Percentiles rank a stretch among this genome's conserved stretches.
phyloP scores from a whole-genome alignment of 768 basidiomycete species.

The Aureoboletus auriporus region DNA sequence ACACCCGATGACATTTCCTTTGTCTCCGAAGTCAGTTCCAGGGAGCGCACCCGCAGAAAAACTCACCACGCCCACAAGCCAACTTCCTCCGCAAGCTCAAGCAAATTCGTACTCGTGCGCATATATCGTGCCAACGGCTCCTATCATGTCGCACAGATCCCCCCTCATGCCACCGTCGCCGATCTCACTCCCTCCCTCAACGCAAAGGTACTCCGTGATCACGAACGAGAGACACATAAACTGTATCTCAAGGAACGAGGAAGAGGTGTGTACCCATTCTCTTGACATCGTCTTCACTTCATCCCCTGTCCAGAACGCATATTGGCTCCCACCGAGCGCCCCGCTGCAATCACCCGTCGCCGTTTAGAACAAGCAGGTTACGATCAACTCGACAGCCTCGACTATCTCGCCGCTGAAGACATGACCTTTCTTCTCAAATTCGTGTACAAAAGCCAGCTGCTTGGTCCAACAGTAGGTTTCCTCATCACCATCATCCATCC shows the following conservation, averaged over 20 bases:
- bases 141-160: constrained; percentile 66
- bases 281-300: not conserved
- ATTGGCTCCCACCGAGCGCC: constrained; percentile 74
- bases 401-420: constrained; percentile 73
- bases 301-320: constrained; percentile 61
- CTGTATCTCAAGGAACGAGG: constrained; percentile 75
- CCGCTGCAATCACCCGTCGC: constrained; percentile 78
- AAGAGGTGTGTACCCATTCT: constrained; percentile 46
- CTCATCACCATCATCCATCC: not conserved
- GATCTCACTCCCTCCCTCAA: constrained; percentile 62
- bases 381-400: constrained; percentile 71
- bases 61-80: constrained; percentile 17
- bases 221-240: constrained; percentile 58
- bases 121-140: constrained; percentile 73
- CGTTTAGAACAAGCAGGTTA: constrained; percentile 90
- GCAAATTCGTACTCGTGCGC: constrained; percentile 53
- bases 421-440: constrained; percentile 86
- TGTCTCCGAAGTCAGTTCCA: constrained; percentile 8
- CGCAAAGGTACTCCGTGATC: constrained; percentile 46
- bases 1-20: constrained; percentile 11
- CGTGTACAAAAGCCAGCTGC: constrained; percentile 76
- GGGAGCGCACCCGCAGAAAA: constrained; percentile 25
- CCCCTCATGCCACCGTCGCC: constrained; percentile 61
- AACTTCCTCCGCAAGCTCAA: constrained; percentile 9
- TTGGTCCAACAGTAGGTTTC: constrained; percentile 56